Conservation (phyloP, 75 land plant genomes). For the Gnetum montanum region DNA sequence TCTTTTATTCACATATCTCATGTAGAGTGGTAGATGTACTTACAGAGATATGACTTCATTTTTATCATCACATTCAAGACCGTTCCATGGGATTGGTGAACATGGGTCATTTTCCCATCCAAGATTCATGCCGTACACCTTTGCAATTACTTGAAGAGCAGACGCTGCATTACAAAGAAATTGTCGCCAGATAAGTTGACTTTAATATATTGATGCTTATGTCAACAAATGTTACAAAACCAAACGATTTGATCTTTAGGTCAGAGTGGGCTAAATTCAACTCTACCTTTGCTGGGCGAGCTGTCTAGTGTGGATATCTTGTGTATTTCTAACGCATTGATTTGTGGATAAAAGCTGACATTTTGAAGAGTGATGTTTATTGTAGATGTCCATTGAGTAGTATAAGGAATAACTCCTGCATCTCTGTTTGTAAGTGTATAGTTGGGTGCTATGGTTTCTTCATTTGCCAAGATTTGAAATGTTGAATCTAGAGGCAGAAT, state of each 20-base stretch:
- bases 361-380: slow-evolving; percentile 31
- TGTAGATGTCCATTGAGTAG: slow-evolving; percentile 5
- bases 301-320: slow-evolving; percentile 28
- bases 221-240: no score
- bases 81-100: slow-evolving; percentile 49
- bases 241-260: no score
- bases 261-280: slow-evolving; percentile 1
- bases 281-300: slow-evolving; percentile 32
- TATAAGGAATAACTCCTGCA: slow-evolving; percentile 12
- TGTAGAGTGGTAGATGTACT: no score
- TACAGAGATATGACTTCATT: slow-evolving; percentile 48
- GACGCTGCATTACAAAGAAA: slow-evolving; percentile 23
- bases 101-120: slow-evolving; percentile 70
- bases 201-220: no score
- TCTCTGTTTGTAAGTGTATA: slow-evolving; percentile 15
- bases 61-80: slow-evolving; percentile 38
- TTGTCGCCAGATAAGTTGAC: no score
- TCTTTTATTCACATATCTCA: no score
- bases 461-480: slow-evolving; percentile 34
- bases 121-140: slow-evolving; percentile 26
- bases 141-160: slow-evolving; percentile 42
- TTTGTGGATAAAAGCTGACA: slow-evolving; percentile 28
- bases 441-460: slow-evolving; percentile 18
- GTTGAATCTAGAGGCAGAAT: slow-evolving; percentile 25
- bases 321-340: slow-evolving; percentile 53